A percentile compares a stretch with the other conserved stretches of the same genome.
Conservation (phyloP, 192 early-diverging fungal species). For the Umbelopsis ramanniana region DNA sequence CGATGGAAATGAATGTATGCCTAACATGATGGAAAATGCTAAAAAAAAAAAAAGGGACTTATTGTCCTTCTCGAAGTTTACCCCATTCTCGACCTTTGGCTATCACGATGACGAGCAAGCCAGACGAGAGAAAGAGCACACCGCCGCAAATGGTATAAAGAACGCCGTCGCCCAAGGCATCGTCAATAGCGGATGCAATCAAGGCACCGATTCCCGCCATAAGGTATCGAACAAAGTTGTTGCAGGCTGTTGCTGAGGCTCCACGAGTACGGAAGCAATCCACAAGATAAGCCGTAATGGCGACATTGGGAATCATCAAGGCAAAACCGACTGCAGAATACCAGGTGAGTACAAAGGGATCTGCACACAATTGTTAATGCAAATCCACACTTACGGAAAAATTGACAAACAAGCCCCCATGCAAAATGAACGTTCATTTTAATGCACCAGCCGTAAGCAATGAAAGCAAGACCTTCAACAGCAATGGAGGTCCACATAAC, state of each 20-base stretch:
- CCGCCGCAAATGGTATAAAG: conserved; percentile 35
- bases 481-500: conserved; percentile 22
- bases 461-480: conserved; percentile 10
- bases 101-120: conserved; percentile 8
- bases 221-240: conserved; percentile 37
- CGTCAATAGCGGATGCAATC: conserved; percentile 33
- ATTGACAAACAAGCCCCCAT: conserved; percentile 30
- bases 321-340: conserved; percentile 33
- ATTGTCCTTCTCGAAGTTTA: conserved; percentile 3
- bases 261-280: conserved; percentile 35
- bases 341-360: neutral
- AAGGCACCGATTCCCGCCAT: conserved; percentile 42
- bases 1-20: neutral
- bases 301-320: conserved; percentile 36
- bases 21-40: neutral
- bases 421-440: conserved; percentile 39
- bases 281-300: conserved; percentile 41
- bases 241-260: conserved; percentile 45
- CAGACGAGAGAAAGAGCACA: neutral
- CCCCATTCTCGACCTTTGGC: conserved; percentile 23
- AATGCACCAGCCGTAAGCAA: conserved; percentile 41
- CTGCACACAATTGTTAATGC: neutral
- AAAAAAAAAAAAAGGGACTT: neutral
- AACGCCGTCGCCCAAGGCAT: conserved; percentile 33
- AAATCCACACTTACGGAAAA: conserved; percentile 34